phyloP scores from a whole-genome alignment of 169 alveolate genomes.

The Babesia divergens region DNA sequence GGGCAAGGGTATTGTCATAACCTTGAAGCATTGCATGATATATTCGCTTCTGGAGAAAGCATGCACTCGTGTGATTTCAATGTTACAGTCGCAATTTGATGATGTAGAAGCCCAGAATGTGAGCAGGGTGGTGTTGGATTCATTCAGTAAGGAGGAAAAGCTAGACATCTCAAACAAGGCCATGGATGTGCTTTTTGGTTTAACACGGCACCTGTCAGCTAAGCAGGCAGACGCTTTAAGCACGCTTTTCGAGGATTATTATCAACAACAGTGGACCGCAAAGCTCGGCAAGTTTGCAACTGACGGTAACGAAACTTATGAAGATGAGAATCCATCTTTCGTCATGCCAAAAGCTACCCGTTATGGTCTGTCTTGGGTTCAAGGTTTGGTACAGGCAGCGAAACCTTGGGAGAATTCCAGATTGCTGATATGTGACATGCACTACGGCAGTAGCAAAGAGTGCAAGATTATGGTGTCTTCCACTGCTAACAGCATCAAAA shows the following conservation, averaged over 20 bases:
- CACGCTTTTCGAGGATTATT: background rate
- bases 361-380: background rate
- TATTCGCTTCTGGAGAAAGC: slow-evolving; percentile 2
- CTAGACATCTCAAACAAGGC: background rate
- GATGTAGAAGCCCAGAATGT: background rate
- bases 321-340: background rate
- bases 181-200: background rate
- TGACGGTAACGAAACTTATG: background rate
- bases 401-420: background rate
- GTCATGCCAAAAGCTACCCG: background rate
- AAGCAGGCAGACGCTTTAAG: background rate
- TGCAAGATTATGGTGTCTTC: background rate
- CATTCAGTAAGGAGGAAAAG: background rate
- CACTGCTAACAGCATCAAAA: background rate
- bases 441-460: slow-evolving; percentile 1
- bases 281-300: background rate
- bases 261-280: background rate
- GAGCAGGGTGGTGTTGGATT: background rate
- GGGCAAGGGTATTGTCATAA: background rate
- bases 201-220: background rate
- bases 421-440: background rate
- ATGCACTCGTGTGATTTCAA: background rate
- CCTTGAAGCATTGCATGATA: slow-evolving; percentile 21
- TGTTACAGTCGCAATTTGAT: background rate
- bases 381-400: too few relatives aligned